Percentiles rank a stretch among this genome's conserved stretches.
Conservation (phyloP, 2,329 filamentous ascomycete species). For the Hypoxylon sp. region DNA sequence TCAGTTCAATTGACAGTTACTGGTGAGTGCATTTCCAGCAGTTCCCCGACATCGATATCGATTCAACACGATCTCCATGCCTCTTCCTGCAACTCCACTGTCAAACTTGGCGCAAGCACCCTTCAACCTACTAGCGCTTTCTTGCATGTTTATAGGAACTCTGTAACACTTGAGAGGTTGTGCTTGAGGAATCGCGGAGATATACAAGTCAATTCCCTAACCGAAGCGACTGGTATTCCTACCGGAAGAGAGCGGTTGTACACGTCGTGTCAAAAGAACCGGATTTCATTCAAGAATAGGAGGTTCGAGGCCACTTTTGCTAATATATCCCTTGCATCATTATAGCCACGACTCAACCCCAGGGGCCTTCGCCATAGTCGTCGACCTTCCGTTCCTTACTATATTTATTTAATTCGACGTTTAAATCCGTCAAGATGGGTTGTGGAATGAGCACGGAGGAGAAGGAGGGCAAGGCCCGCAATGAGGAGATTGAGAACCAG, state of each 20-base stretch:
- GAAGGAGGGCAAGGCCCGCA: slow-evolving; percentile 99
- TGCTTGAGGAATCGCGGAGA: background rate
- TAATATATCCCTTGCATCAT: slow-evolving; percentile 21
- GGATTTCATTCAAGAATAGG: slow-evolving; percentile 4
- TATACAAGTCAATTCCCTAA: background rate
- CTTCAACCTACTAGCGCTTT: background rate
- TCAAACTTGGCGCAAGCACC: slow-evolving; percentile 22
- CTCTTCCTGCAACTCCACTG: slow-evolving; percentile 7
- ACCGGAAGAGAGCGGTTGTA: background rate
- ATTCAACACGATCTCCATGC: background rate
- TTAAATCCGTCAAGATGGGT: slow-evolving; percentile 82
- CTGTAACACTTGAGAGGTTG: background rate
- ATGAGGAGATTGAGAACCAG: slow-evolving; percentile 99
- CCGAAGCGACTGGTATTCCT: background rate
- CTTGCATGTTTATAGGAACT: background rate
- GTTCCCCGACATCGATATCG: background rate
- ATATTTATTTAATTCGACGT: slow-evolving; percentile 33
- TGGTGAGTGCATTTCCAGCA: slow-evolving; percentile 29
- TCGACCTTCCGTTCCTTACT: slow-evolving; percentile 24
- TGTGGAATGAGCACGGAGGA: slow-evolving; percentile 99
- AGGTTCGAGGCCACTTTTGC: slow-evolving; percentile 10
- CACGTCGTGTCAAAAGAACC: background rate
- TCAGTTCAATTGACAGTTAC: slow-evolving; percentile 38
- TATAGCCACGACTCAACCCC: slow-evolving; percentile 27
- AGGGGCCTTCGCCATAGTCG: slow-evolving; percentile 24